These are phyloP conservation scores for Ilex aquifolium DNA, from an alignment of 257 asterid species.

Conservation along the genomic window DNA sequence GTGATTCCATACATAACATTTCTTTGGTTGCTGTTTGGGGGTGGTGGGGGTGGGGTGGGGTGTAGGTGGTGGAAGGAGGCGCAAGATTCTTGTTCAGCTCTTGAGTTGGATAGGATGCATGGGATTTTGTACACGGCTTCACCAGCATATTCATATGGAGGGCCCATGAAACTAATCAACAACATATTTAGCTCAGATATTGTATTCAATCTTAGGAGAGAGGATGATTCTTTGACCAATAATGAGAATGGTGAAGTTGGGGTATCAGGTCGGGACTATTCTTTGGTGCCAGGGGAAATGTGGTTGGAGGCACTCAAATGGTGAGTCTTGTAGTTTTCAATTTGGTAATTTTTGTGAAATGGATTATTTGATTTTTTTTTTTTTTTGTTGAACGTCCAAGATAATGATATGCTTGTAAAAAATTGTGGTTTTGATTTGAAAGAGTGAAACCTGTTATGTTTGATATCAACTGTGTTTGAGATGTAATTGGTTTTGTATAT, in stretches of 20 bases:
- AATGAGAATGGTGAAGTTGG: constrained; percentile 61
- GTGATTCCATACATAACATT: constrained; percentile 4
- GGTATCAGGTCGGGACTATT: constrained; percentile 73
- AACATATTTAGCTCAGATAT: constrained; percentile 75
- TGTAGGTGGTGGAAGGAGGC: constrained; percentile 99
- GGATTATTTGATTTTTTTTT: constrained; percentile 5
- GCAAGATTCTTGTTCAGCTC: constrained; percentile 45
- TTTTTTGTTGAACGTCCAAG: constrained; percentile 4
- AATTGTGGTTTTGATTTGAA: too few species aligned
- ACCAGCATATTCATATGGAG: constrained; percentile 58
- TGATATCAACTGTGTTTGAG: too few species aligned
- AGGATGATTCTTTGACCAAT: constrained; percentile 40
- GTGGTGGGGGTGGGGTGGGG: constrained; percentile 3
- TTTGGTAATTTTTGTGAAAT: constrained; percentile 14
- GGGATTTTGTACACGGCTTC: constrained; percentile 68
- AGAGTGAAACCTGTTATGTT: too few species aligned
- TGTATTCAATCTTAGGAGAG: constrained; percentile 70
- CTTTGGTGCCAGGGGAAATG: constrained; percentile 73
- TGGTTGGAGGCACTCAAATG: constrained; percentile 95
- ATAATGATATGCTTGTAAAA: background rate
- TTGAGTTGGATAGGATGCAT: constrained; percentile 29
- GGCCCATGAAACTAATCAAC: constrained; percentile 84
- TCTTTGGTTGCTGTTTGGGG: background rate
- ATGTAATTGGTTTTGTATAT: too few species aligned
- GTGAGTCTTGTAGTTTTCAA: constrained; percentile 16